Conservation (phyloP, 2,329 filamentous ascomycete species). For the Colletotrichum navitas region DNA sequence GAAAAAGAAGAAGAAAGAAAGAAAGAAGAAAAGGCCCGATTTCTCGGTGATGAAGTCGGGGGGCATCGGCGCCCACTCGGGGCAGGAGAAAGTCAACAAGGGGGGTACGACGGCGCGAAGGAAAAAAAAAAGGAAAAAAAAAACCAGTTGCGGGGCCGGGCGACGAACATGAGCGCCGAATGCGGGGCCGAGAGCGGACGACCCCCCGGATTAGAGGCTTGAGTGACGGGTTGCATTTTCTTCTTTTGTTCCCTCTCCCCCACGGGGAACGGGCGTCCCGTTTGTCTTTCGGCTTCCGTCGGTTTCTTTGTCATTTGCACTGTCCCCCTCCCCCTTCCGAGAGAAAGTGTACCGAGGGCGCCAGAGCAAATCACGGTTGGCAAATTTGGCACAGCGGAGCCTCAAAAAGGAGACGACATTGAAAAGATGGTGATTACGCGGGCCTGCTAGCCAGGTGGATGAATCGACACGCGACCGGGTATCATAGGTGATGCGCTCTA, state of each 20-base stretch:
- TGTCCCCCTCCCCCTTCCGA: no score
- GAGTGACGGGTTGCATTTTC: background rate
- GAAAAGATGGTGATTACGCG: background rate
- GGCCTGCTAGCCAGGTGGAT: background rate
- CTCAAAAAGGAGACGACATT: background rate
- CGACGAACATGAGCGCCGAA: background rate
- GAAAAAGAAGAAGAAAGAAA: no score
- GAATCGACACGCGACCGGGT: conserved; percentile 10
- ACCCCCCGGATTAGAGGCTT: background rate
- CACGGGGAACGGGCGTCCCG: background rate
- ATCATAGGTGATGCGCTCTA: conserved; percentile 20
- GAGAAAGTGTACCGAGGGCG: background rate
- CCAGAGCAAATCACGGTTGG: background rate
- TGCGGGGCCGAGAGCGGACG: background rate
- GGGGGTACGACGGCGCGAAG: background rate
- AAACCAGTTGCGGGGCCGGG: no score
- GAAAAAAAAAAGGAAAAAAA: no score
- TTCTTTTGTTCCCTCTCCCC: no score
- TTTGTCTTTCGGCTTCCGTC: background rate
- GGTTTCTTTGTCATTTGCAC: background rate
- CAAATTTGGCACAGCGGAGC: background rate
- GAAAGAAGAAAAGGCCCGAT: background rate
- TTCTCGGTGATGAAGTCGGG: background rate
- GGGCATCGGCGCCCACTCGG: no score
- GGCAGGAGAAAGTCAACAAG: no score